Conservation (phyloP, 148 eudicot genomes). For the Vaccinium corymbosum region DNA sequence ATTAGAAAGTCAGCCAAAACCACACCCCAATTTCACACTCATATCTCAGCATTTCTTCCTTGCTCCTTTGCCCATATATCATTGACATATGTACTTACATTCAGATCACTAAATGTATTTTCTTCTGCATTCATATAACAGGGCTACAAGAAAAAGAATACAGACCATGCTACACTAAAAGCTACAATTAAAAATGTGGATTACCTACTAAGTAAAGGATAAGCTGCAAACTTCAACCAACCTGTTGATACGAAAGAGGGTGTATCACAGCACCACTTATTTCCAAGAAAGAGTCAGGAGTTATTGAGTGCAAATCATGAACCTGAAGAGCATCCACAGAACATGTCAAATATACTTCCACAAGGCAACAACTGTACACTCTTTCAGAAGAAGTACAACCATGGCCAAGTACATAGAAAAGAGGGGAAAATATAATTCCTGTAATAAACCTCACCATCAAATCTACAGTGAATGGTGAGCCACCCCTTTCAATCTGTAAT, state of each 20-base stretch:
- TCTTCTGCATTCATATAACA: neutral
- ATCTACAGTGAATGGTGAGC: conserved; percentile 66
- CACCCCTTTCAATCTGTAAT: conserved; percentile 93
- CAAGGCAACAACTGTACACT: neutral
- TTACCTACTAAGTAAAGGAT: neutral
- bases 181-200: neutral
- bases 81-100: neutral
- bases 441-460: conserved; percentile 46
- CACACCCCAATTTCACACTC: neutral
- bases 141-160: neutral
- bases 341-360: neutral
- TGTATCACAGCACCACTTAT: conserved; percentile 93
- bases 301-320: conserved; percentile 83
- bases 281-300: conserved; percentile 94
- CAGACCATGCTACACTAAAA: neutral
- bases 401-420: neutral
- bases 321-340: conserved; percentile 54
- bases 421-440: neutral
- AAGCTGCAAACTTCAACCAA: conserved; percentile 29
- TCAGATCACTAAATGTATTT: neutral
- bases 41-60: neutral
- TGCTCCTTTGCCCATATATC: neutral
- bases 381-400: neutral
- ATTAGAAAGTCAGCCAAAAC: neutral
- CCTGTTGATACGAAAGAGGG: conserved; percentile 97